A percentile compares a stretch with the other conserved stretches of the same genome.
phyloP scores from a whole-genome alignment of 345 rosid genomes.

The Garcia nutans region DNA sequence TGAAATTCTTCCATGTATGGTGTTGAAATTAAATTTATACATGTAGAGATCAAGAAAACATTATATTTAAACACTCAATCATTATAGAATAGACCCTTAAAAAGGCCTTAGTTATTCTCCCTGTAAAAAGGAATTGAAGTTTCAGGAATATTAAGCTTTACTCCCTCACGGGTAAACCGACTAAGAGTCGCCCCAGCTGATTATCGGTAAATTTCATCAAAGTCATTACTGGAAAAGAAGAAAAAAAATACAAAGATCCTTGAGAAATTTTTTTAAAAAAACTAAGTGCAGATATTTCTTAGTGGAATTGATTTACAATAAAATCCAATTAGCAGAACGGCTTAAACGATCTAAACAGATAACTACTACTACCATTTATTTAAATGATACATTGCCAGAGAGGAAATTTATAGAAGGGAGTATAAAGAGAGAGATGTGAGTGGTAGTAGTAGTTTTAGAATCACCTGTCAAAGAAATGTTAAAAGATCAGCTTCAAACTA shows the following conservation, averaged over 20 bases:
- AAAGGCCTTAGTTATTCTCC: no score
- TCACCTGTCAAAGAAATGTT: neutral
- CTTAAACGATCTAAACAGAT: neutral
- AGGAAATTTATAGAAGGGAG: neutral
- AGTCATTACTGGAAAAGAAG: no score
- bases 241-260: neutral
- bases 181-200: no score
- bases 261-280: neutral
- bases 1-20: no score
- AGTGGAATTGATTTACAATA: neutral
- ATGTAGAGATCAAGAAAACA: no score
- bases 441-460: neutral
- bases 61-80: no score
- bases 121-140: no score
- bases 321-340: slow-evolving; percentile 2
- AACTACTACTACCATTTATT: slow-evolving; percentile 7
- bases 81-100: no score
- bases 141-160: no score
- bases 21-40: no score
- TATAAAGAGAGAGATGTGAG: neutral
- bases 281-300: neutral
- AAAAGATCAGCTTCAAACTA: neutral
- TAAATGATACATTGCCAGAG: neutral
- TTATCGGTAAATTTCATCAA: no score
- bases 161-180: no score